phyloP scores from a whole-genome alignment of 2,329 filamentous ascomycete species.

The Penicillium capsulatum region DNA sequence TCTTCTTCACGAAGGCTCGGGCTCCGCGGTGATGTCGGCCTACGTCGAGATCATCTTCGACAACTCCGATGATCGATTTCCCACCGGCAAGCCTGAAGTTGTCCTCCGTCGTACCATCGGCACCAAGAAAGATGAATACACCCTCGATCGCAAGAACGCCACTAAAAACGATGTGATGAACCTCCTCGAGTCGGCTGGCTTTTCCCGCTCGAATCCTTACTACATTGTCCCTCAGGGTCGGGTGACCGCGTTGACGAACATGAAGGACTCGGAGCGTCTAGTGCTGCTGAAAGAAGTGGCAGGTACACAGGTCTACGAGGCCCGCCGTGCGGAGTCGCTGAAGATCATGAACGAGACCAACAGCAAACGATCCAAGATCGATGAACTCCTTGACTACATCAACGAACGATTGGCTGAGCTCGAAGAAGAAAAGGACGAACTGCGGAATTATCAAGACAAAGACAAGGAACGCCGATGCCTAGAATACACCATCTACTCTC shows the following conservation, averaged over 20 bases:
- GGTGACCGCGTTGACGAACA: slow-evolving; percentile 93
- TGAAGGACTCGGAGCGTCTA: slow-evolving; percentile 91
- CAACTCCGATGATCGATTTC: slow-evolving; percentile 93
- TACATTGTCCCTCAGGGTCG: slow-evolving; percentile 98
- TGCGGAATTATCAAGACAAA: slow-evolving; percentile 90
- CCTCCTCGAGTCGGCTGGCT: slow-evolving; percentile 89
- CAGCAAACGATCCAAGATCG: slow-evolving; percentile 90
- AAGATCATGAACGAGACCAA: slow-evolving; percentile 98
- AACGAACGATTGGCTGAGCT: slow-evolving; percentile 83
- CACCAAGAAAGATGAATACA: slow-evolving; percentile 97
- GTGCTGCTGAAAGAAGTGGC: slow-evolving; percentile 96
- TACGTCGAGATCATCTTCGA: slow-evolving; percentile 99
- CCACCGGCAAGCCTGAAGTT: slow-evolving; percentile 85
- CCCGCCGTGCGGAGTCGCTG: slow-evolving; percentile 80
- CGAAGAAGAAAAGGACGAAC: slow-evolving; percentile 95
- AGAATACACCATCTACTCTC: slow-evolving; percentile 90
- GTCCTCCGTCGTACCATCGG: slow-evolving; percentile 91
- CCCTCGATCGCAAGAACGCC: slow-evolving; percentile 91
- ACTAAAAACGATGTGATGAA: slow-evolving; percentile 94
- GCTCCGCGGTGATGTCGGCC: slow-evolving; percentile 97
- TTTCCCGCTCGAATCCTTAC: slow-evolving; percentile 95
- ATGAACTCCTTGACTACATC: slow-evolving; percentile 86
- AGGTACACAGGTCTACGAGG: slow-evolving; percentile 94
- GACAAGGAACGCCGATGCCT: slow-evolving; percentile 87
- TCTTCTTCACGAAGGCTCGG: slow-evolving; percentile 95